phyloP scores from a whole-genome alignment of 2,329 filamentous ascomycete species.

The Sarocladium strictum region DNA sequence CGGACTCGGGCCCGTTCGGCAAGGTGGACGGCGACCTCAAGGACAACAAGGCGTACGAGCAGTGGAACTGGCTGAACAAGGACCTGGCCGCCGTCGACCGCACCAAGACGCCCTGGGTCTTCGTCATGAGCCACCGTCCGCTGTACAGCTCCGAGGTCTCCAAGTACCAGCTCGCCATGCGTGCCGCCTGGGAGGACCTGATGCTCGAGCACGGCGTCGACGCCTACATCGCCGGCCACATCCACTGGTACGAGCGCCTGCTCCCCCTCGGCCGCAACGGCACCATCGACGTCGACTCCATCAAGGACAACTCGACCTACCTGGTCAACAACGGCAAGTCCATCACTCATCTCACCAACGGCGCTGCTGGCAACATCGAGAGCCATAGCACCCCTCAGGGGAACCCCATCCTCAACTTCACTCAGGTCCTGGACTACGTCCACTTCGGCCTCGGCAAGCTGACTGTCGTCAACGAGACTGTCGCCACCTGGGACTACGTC shows the following conservation, averaged over 20 bases:
- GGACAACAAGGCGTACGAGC: constrained; percentile 24
- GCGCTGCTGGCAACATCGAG: constrained; percentile 9
- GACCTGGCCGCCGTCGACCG: constrained; percentile 53
- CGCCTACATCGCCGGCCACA: constrained; percentile 49
- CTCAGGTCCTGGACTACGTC: constrained; percentile 1
- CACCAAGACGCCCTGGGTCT: constrained; percentile 40
- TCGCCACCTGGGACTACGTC: constrained; percentile 3
- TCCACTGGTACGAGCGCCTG: constrained; percentile 53
- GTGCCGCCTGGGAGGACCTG: constrained; percentile 43
- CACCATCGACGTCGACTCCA: constrained; percentile 22
- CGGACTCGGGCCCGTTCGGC: constrained; percentile 46
- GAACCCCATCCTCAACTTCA: background rate
- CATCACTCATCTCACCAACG: constrained; percentile 1
- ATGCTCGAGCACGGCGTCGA: constrained; percentile 53
- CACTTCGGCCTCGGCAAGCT: constrained; percentile 3
- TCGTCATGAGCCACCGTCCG: constrained; percentile 33
- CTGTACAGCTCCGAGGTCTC: constrained; percentile 38
- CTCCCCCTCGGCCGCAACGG: constrained; percentile 19
- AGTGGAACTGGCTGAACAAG: constrained; percentile 47
- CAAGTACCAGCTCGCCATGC: constrained; percentile 40
- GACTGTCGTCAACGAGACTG: constrained; percentile 1
- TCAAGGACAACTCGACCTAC: constrained; percentile 28
- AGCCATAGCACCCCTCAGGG: background rate
- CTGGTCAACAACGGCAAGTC: constrained; percentile 25
- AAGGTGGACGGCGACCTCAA: constrained; percentile 21